phyloP scores from a whole-genome alignment of 768 basidiomycete species.

The Coprinopsis cinerea region DNA sequence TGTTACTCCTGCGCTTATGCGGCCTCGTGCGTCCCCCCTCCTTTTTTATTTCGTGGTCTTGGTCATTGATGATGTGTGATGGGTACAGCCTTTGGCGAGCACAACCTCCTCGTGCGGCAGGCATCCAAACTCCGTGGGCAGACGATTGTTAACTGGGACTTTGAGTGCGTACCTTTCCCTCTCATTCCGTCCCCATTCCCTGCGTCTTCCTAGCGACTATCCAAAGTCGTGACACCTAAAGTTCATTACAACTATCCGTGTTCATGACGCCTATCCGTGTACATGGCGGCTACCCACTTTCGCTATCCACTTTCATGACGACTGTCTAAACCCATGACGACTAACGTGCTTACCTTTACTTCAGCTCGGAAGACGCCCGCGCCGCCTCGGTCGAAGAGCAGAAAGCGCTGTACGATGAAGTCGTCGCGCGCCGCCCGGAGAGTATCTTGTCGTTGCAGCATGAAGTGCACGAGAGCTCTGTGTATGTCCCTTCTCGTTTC shows the following conservation, averaged over 20 bases:
- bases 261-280: too few species aligned
- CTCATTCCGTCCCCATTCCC: not conserved
- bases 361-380: slow-evolving; percentile 33
- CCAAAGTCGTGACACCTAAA: not conserved
- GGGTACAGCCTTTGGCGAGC: slow-evolving; percentile 35
- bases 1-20: slow-evolving; percentile 40
- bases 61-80: not conserved
- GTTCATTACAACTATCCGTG: not conserved
- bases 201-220: not conserved
- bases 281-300: not conserved
- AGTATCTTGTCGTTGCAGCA: slow-evolving; percentile 38
- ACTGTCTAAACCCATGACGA: not conserved
- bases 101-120: slow-evolving; percentile 41
- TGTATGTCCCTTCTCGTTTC: slow-evolving; percentile 17
- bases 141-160: slow-evolving; percentile 34
- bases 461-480: slow-evolving; percentile 33
- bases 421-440: slow-evolving; percentile 24
- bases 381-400: slow-evolving; percentile 29
- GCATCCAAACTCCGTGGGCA: slow-evolving; percentile 30
- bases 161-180: slow-evolving; percentile 22
- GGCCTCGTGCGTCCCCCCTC: slow-evolving; percentile 30
- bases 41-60: not conserved
- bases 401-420: slow-evolving; percentile 23
- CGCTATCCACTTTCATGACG: not conserved
- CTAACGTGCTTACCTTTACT: not conserved